Conservation (phyloP, 495 filamentous ascomycete genomes). For the Penicillium soppii region DNA sequence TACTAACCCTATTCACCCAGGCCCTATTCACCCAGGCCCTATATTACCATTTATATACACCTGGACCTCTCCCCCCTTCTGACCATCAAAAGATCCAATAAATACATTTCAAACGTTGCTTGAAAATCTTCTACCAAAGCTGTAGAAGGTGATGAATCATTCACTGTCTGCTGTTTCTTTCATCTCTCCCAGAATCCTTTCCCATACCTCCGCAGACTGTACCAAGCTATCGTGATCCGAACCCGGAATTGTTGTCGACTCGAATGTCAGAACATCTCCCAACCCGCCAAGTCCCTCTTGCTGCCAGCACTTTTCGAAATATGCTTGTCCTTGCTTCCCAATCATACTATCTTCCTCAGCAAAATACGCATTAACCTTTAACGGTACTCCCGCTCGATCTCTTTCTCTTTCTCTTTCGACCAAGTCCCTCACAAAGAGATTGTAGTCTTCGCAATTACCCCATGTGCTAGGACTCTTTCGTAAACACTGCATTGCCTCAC, state of each 20-base stretch:
- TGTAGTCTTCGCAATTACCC: constrained; percentile 33
- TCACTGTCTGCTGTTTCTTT: neutral
- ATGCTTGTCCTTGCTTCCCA: constrained; percentile 26
- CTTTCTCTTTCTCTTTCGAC: constrained; percentile 5
- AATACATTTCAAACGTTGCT: neutral
- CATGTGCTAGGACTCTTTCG: constrained; percentile 26
- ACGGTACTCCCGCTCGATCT: neutral
- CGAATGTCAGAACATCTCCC: constrained; percentile 17
- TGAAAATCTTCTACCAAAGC: neutral
- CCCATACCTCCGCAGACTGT: constrained; percentile 22
- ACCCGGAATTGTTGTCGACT: constrained; percentile 11
- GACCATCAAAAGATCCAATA: too few relatives aligned
- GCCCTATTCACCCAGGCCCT: too few relatives aligned
- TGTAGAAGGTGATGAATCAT: too few relatives aligned
- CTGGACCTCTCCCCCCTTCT: too few relatives aligned
- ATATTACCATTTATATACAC: too few relatives aligned
- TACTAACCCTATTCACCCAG: too few relatives aligned
- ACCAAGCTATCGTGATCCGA: constrained; percentile 33
- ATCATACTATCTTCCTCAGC: constrained; percentile 30
- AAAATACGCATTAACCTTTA: constrained; percentile 24
- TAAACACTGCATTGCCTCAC: constrained; percentile 33
- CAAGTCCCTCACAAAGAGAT: constrained; percentile 17
- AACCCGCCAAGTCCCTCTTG: neutral
- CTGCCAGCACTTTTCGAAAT: constrained; percentile 34
- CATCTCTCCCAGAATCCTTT: constrained; percentile 13